Evolutionary conservation across 495 filamentous ascomycete species (phyloP).

Genomic region (Penicillium pancosmium): DNA sequence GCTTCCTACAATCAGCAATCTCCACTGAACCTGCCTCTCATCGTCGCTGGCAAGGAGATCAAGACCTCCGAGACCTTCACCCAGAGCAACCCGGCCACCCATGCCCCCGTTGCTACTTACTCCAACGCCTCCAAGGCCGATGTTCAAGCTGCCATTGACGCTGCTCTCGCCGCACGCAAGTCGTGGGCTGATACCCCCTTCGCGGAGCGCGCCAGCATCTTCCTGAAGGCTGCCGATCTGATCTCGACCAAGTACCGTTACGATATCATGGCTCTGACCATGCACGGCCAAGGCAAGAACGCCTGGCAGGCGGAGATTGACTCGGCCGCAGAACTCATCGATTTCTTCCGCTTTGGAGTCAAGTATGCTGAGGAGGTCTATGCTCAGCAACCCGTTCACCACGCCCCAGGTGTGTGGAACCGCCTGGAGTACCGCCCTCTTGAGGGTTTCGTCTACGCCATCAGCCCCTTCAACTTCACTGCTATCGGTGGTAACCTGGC

Average conservation of each 20-base stretch:
- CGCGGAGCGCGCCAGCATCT: slow-evolving; percentile 86
- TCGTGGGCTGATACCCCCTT: slow-evolving; percentile 83
- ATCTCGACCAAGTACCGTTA: slow-evolving; percentile 89
- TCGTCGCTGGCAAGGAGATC: slow-evolving; percentile 26
- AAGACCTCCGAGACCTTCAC: slow-evolving; percentile 40
- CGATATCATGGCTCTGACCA: slow-evolving; percentile 89
- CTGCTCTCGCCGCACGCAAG: slow-evolving; percentile 78
- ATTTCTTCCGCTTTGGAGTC: slow-evolving; percentile 88
- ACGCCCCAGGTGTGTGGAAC: slow-evolving; percentile 81
- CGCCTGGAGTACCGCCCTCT: slow-evolving; percentile 79
- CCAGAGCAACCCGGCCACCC: slow-evolving; percentile 77
- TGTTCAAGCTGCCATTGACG: slow-evolving; percentile 73
- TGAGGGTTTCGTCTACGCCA: slow-evolving; percentile 85
- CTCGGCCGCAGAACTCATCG: slow-evolving; percentile 85
- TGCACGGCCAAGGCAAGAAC: slow-evolving; percentile 95
- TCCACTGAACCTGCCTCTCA: slow-evolving; percentile 15
- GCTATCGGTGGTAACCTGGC: slow-evolving; percentile 83
- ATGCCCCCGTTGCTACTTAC: slow-evolving; percentile 76
- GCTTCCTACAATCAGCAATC: slow-evolving; percentile 33
- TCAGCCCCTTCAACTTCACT: slow-evolving; percentile 89
- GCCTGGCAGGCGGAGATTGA: slow-evolving; percentile 97
- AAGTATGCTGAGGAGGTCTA: slow-evolving; percentile 87
- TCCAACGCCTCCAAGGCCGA: slow-evolving; percentile 73
- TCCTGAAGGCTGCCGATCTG: slow-evolving; percentile 90
- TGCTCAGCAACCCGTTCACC: slow-evolving; percentile 76